These are phyloP conservation scores for Nepenthes alata DNA, from an alignment of 179 eudicot species.

Conservation along the genomic window DNA sequence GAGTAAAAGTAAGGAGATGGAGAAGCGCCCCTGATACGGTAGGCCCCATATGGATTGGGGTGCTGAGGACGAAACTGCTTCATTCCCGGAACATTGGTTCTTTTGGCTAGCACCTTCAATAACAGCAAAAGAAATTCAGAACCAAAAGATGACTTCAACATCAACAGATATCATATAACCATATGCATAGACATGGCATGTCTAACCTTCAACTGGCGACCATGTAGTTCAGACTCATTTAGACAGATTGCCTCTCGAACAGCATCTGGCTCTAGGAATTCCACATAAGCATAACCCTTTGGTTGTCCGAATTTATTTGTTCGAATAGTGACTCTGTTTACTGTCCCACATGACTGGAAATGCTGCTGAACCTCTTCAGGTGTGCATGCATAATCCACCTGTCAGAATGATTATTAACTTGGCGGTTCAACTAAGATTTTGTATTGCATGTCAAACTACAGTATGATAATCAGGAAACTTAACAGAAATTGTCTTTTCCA, in stretches of 20 bases:
- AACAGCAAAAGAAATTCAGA: constrained; percentile 4
- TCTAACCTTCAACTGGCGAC: constrained; percentile 53
- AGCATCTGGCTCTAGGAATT: constrained; percentile 42
- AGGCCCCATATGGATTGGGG: constrained; percentile 28
- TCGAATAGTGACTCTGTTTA: constrained; percentile 53
- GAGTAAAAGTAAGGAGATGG: constrained; percentile 33
- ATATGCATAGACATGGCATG: not conserved
- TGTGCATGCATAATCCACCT: constrained; percentile 66
- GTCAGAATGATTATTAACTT: constrained; percentile 1
- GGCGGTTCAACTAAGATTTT: no score
- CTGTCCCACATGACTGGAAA: constrained; percentile 52
- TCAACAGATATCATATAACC: not conserved
- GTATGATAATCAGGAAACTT: no score
- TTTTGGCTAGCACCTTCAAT: constrained; percentile 40
- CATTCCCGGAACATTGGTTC: constrained; percentile 59
- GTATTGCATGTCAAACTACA: no score
- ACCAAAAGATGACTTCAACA: not conserved
- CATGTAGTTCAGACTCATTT: constrained; percentile 54
- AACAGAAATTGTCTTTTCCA: no score
- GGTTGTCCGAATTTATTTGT: constrained; percentile 54
- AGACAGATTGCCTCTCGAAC: constrained; percentile 46
- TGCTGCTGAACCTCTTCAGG: constrained; percentile 64
- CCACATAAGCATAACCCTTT: constrained; percentile 60
- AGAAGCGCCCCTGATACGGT: constrained; percentile 30
- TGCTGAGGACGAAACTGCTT: constrained; percentile 44